Evolutionary conservation across 1,284 basidiomycete species (phyloP).

Genomic region (Neotropicomus parvogracilis): DNA sequence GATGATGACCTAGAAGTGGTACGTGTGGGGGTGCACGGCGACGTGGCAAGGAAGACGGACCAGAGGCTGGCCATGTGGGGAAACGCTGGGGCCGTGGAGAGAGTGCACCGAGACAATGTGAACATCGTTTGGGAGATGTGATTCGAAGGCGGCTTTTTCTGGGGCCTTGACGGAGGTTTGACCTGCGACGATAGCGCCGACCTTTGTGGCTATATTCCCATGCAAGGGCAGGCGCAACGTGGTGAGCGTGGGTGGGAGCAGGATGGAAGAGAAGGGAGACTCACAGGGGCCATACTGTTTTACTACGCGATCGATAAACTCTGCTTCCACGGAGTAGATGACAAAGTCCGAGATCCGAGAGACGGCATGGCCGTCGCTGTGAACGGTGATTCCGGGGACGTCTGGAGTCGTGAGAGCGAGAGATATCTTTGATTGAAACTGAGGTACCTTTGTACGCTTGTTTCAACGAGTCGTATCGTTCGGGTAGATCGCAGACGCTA

Average conservation of each 20-base stretch:
- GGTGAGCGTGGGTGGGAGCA: not conserved
- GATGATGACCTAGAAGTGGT: constrained; percentile 71
- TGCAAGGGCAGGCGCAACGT: not conserved
- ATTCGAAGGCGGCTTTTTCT: constrained; percentile 88
- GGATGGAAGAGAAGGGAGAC: constrained; percentile 23
- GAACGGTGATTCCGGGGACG: constrained; percentile 59
- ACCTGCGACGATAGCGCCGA: constrained; percentile 89
- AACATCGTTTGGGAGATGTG: constrained; percentile 81
- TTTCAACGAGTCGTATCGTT: constrained; percentile 67
- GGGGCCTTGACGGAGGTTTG: constrained; percentile 98
- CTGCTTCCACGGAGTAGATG: constrained; percentile 94
- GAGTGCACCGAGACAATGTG: constrained; percentile 94
- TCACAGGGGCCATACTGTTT: constrained; percentile 87
- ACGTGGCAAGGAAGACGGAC: constrained; percentile 43
- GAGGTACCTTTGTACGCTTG: constrained; percentile 60
- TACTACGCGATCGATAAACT: constrained; percentile 82
- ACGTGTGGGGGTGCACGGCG: no score
- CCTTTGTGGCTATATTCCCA: constrained; percentile 71
- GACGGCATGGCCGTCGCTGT: constrained; percentile 80
- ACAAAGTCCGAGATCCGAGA: constrained; percentile 84
- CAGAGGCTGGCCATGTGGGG: constrained; percentile 88
- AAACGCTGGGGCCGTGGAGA: constrained; percentile 90
- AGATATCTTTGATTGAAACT: not conserved
- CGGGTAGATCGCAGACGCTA: constrained; percentile 87
- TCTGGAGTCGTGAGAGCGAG: constrained; percentile 22